These are phyloP conservation scores for Eimeria sp. DNA, from an alignment of 169 alveolate species.

Conservation along the genomic window DNA sequence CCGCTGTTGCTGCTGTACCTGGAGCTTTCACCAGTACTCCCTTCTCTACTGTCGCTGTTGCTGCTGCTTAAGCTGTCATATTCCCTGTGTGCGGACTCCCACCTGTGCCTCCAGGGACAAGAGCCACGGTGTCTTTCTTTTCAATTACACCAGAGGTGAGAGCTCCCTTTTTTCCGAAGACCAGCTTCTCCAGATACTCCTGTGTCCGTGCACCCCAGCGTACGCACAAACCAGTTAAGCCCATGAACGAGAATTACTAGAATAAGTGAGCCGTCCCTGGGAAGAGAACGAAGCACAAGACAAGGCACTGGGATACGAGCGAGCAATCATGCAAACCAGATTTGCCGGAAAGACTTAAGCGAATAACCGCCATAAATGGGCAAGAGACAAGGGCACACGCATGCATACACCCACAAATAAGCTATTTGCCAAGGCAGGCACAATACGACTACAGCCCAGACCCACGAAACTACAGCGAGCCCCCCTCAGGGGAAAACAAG, in stretches of 20 bases:
- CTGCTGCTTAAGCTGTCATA: neutral
- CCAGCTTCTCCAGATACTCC: conserved; percentile 65
- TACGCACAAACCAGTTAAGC: neutral
- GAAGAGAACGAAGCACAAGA: neutral
- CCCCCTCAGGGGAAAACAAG: neutral
- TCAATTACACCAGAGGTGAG: conserved; percentile 61
- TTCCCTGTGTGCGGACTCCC: neutral
- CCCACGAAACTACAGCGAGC: neutral
- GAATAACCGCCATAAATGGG: neutral
- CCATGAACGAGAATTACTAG: neutral
- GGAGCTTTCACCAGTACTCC: neutral
- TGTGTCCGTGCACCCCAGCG: neutral
- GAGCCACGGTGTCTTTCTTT: conserved; percentile 44
- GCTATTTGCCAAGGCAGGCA: neutral
- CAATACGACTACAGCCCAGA: neutral
- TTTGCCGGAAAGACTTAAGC: neutral
- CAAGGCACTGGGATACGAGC: neutral
- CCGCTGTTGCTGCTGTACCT: neutral
- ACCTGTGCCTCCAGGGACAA: conserved; percentile 72
- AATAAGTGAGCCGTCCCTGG: neutral
- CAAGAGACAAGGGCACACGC: neutral
- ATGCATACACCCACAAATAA: neutral
- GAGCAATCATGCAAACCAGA: neutral
- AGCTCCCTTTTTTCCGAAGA: conserved; percentile 63
- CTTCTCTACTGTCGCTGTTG: neutral